Evolutionary conservation across 192 early-diverging fungal species (phyloP).

Genomic region (Podila horticola): DNA sequence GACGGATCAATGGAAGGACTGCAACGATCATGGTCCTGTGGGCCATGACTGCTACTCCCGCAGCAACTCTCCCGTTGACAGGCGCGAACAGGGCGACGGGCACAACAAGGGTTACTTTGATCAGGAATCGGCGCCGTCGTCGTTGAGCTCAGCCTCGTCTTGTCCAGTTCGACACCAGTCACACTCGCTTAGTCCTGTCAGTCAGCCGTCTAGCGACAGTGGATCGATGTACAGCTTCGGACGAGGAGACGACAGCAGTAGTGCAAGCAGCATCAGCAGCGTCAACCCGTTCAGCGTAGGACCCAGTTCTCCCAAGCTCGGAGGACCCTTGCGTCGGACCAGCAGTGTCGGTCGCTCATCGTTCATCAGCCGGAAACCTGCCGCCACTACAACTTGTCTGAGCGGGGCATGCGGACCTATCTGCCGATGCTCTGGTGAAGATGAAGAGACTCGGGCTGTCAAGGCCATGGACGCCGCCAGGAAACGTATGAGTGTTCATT

Average conservation of each 20-base stretch:
- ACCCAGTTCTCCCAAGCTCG: slow-evolving; percentile 18
- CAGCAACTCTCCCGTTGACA: neutral
- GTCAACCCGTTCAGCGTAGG: slow-evolving; percentile 36
- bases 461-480: slow-evolving; percentile 51
- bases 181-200: neutral
- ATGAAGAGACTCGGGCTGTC: slow-evolving; percentile 43
- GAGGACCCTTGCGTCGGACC: slow-evolving; percentile 14
- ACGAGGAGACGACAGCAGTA: neutral
- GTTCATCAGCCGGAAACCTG: slow-evolving; percentile 9
- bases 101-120: slow-evolving; percentile 23
- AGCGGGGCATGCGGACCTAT: slow-evolving; percentile 44
- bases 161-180: neutral
- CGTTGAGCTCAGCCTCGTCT: neutral
- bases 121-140: neutral
- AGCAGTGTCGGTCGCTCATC: slow-evolving; percentile 33
- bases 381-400: slow-evolving; percentile 18
- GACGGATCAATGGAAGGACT: slow-evolving; percentile 38
- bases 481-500: slow-evolving; percentile 50
- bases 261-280: neutral
- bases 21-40: slow-evolving; percentile 17
- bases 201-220: neutral
- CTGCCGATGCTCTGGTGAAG: slow-evolving; percentile 43
- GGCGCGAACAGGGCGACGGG: slow-evolving; percentile 5
- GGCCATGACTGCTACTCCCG: slow-evolving; percentile 17
- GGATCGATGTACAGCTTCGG: neutral